Conservation (phyloP, 2,329 filamentous ascomycete genomes). For the Leptodontidium sp. region DNA sequence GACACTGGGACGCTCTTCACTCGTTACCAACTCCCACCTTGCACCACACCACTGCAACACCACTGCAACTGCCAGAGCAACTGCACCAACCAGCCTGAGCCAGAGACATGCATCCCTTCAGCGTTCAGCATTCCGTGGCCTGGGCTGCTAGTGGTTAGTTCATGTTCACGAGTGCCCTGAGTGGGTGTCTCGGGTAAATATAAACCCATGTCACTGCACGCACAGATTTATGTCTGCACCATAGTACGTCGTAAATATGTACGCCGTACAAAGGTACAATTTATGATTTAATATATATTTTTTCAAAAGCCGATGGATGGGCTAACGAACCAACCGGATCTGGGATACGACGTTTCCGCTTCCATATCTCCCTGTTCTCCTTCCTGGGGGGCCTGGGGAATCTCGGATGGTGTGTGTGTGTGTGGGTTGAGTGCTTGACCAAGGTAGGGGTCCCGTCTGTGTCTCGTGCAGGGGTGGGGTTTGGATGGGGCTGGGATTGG, state of each 20-base stretch:
- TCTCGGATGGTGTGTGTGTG: not conserved
- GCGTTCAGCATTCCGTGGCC: too few species aligned
- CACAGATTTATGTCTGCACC: too few species aligned
- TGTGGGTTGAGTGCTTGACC: not conserved
- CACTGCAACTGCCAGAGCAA: not conserved
- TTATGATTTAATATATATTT: too few species aligned
- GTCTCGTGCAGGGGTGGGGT: conserved; percentile 4
- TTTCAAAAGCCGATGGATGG: not conserved
- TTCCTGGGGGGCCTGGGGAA: too few species aligned
- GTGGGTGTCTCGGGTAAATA: conserved; percentile 2
- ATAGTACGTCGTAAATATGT: too few species aligned
- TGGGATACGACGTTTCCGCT: not conserved
- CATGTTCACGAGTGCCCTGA: not conserved
- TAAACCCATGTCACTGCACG: not conserved
- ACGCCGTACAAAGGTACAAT: too few species aligned
- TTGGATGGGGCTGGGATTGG: not conserved
- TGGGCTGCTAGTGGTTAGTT: too few species aligned
- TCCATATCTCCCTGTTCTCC: not conserved
- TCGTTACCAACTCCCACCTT: conserved; percentile 3
- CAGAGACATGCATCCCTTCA: too few species aligned
- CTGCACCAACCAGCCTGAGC: too few species aligned
- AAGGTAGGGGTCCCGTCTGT: not conserved
- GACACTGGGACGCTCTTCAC: conserved; percentile 9
- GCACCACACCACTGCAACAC: not conserved
- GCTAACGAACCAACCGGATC: conserved; percentile 10